A percentile compares a stretch with the other conserved stretches of the same genome.
Evolutionary conservation across 106 monocot genomes (phyloP).

Genomic region (Triglochin maritima): DNA sequence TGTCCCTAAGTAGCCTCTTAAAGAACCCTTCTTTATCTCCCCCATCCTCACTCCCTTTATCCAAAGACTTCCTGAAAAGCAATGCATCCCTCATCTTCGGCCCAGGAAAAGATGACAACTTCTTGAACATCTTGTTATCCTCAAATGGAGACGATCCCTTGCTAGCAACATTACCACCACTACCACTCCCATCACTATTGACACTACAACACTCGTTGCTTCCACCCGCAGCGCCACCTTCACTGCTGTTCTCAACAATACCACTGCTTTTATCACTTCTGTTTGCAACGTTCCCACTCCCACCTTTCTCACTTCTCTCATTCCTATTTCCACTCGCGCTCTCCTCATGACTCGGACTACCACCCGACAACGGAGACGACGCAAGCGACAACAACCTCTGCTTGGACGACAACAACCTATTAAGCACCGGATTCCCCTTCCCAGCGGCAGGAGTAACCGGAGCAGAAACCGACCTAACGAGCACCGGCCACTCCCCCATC

Average conservation of each 20-base stretch:
- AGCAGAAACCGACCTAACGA: constrained; percentile 18
- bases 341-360: constrained; percentile 23
- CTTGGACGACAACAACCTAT: constrained; percentile 70
- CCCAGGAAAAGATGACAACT: constrained; percentile 55
- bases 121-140: constrained; percentile 76
- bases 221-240: neutral
- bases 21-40: constrained; percentile 25
- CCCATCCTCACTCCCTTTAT: constrained; percentile 22
- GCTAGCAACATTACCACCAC: neutral
- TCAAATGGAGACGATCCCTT: constrained; percentile 36
- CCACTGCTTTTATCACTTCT: constrained; percentile 1
- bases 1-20: constrained; percentile 11
- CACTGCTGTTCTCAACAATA: neutral
- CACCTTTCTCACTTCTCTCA: constrained; percentile 1
- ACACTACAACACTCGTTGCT: neutral
- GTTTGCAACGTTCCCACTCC: neutral
- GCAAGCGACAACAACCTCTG: constrained; percentile 63
- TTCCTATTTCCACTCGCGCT: neutral
- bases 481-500: constrained; percentile 87
- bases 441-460: constrained; percentile 15
- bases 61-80: constrained; percentile 69
- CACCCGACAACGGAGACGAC: constrained; percentile 27
- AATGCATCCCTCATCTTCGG: constrained; percentile 66
- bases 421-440: constrained; percentile 47
- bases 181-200: constrained; percentile 1